Conservation (phyloP, 73 alveolate genomes). For the Tetrahymena malaccensis region DNA sequence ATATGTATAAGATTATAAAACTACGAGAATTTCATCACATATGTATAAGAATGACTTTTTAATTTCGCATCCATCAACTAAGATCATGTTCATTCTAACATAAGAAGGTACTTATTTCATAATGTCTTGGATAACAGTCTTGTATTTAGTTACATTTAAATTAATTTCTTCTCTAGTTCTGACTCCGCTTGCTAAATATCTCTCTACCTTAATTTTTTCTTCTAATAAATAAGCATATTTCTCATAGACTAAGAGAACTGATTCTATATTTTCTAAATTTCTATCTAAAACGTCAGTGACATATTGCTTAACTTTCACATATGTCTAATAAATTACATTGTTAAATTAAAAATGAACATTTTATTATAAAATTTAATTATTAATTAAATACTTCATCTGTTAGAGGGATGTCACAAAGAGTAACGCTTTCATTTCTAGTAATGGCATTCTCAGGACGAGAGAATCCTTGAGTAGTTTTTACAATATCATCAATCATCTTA, state of each 20-base stretch:
- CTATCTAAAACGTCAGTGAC: constrained; percentile 62
- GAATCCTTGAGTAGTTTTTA: constrained; percentile 56
- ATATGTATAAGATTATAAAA: constrained; percentile 43
- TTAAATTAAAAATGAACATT: not conserved
- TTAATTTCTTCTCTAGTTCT: constrained; percentile 59
- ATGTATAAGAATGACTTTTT: constrained; percentile 55
- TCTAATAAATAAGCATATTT: constrained; percentile 64
- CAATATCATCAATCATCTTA: constrained; percentile 61
- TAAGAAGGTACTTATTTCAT: constrained; percentile 64
- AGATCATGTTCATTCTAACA: constrained; percentile 76
- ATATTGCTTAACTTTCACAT: constrained; percentile 45
- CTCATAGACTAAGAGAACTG: constrained; percentile 60
- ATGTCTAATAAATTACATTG: constrained; percentile 2
- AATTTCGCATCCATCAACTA: constrained; percentile 76
- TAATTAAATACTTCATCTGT: constrained; percentile 55
- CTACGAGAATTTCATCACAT: constrained; percentile 60
- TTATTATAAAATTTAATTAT: not conserved
- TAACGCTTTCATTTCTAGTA: constrained; percentile 70
- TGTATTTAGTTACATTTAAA: constrained; percentile 50
- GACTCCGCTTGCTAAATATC: constrained; percentile 39
- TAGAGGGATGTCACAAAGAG: constrained; percentile 72
- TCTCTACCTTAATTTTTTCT: constrained; percentile 60
- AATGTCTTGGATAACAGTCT: constrained; percentile 44
- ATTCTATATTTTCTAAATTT: constrained; percentile 64
- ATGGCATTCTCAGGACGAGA: constrained; percentile 86